Evolutionary conservation across 2,329 filamentous ascomycete species (phyloP).

Genomic region (Fusarium haematococcum): DNA sequence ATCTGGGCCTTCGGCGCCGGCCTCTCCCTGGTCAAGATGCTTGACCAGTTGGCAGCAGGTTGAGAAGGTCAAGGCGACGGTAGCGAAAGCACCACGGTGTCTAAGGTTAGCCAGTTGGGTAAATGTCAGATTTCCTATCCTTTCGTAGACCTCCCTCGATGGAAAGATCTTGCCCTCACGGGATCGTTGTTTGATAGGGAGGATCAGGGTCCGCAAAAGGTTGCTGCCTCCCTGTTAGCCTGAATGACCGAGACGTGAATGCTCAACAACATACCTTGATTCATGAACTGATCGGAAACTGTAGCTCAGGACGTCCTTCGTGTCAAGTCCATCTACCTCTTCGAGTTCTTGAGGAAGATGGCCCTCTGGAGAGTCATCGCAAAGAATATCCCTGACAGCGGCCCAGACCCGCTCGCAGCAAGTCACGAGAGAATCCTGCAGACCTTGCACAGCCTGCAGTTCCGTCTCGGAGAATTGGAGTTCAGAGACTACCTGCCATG

Average conservation of each 20-base stretch:
- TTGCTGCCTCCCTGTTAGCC: conserved; percentile 64
- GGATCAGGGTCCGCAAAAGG: conserved; percentile 73
- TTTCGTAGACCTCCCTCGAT: conserved; percentile 66
- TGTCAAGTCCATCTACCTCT: conserved; percentile 76
- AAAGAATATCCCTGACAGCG: conserved; percentile 81
- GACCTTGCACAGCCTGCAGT: conserved; percentile 48
- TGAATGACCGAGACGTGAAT: background rate
- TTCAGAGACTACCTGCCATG: conserved; percentile 64
- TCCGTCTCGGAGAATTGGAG: conserved; percentile 53
- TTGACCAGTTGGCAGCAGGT: conserved; percentile 78
- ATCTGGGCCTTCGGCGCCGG: conserved; percentile 47
- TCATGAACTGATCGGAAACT: conserved; percentile 97
- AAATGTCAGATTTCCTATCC: conserved; percentile 81
- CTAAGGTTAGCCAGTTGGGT: conserved; percentile 84
- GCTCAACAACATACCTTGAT: conserved; percentile 72
- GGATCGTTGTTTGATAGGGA: conserved; percentile 63
- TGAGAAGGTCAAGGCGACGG: conserved; percentile 89
- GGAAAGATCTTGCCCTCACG: conserved; percentile 60
- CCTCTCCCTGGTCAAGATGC: conserved; percentile 53
- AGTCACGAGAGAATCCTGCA: conserved; percentile 68
- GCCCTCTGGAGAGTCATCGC: conserved; percentile 94
- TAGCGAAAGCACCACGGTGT: conserved; percentile 93
- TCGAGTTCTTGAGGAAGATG: conserved; percentile 83
- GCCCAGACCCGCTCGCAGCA: conserved; percentile 80
- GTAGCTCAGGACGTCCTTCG: conserved; percentile 92